Percentiles rank a stretch among this genome's conserved stretches.
phyloP scores from a whole-genome alignment of 164 flowering plant species.

The Buxus sempervirens region DNA sequence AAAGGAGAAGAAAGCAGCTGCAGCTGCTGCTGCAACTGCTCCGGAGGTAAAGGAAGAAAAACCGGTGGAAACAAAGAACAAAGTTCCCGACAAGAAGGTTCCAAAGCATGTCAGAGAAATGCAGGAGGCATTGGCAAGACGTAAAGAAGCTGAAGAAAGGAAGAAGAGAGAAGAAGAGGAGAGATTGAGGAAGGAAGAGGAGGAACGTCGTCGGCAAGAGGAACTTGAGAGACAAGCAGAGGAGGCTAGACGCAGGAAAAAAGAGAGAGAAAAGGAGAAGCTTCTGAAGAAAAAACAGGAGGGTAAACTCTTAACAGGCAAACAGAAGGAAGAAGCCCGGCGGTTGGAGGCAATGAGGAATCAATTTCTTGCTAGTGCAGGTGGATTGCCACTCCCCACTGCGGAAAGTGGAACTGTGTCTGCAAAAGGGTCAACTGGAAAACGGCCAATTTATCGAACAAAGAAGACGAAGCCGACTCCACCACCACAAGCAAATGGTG shows the following conservation, averaged over 20 bases:
- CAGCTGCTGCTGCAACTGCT: slow-evolving; percentile 30
- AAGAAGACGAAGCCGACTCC: slow-evolving; percentile 69
- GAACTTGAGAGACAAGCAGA: slow-evolving; percentile 80
- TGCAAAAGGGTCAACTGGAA: no score
- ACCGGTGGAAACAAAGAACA: slow-evolving; percentile 41
- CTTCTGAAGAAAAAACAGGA: slow-evolving; percentile 70
- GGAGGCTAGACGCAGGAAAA: slow-evolving; percentile 79
- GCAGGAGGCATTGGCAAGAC: slow-evolving; percentile 86
- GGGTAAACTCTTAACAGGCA: slow-evolving; percentile 75
- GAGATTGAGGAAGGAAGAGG: slow-evolving; percentile 80
- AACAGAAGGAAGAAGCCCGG: slow-evolving; percentile 92
- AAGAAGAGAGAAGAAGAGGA: slow-evolving; percentile 90
- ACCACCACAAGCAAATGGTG: slow-evolving; percentile 47
- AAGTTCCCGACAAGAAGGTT: slow-evolving; percentile 63
- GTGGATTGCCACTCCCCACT: slow-evolving; percentile 34
- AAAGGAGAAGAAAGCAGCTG: slow-evolving; percentile 56
- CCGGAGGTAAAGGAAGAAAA: slow-evolving; percentile 35
- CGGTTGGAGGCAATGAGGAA: slow-evolving; percentile 74
- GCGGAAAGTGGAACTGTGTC: slow-evolving; percentile 34
- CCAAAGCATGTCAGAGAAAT: slow-evolving; percentile 97
- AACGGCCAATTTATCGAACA: slow-evolving; percentile 66
- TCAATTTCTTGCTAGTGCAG: slow-evolving; percentile 66
- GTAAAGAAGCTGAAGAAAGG: slow-evolving; percentile 84
- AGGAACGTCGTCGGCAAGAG: slow-evolving; percentile 73
- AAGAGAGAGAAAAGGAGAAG: slow-evolving; percentile 93